Base-by-base conservation (phyloP, 495 filamentous ascomycete species). In the Hyaloscypha variabilis region DNA sequence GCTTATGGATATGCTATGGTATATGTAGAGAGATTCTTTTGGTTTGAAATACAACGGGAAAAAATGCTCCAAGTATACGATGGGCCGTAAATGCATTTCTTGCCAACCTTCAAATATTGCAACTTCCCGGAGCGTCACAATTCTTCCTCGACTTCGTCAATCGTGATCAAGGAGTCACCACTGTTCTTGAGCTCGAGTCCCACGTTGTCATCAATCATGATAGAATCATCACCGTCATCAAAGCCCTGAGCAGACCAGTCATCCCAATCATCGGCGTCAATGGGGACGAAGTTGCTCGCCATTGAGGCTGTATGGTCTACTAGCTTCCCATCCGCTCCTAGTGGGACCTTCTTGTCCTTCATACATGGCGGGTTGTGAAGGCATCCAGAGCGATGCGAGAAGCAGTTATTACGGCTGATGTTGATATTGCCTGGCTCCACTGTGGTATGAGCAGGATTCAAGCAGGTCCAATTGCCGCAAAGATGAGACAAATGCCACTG, bases 381-480 rank as follows among this genome's bases (percentile, higher is more conserved):
- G 65, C 76, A 77, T 3, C 63, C 69, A 4, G 59, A 28, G 5
- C 23, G 3, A 52, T 62, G 49, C 6, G 49, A 49, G 60, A 77
- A 76, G 62, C 76, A 78, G 28, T 50, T 31, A 52, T 78, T 77
- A 11, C 76, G 60, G 42, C 62, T 67, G 21, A 64, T 51, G 52
- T 77, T 78, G 19, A 69, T 62, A 11, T 2, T 30, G 1, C 72
- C 72, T 1, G 61, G 52, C 58, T 78, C 77, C 11, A 76, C 64
- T 6, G 67, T 73, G 4, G 69, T 61, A 63, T 78, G 77, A 4
- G 34, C 49, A 4, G 67, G 66, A 63, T 78, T 78, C n/a, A 71
- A 55, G 56, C 77, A 77, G 0, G 62, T 73, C 74, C 77, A 78
- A 50, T 78, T 77, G 1, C 75, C 76, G 54, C 77, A 77, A 2